Evolutionary conservation across 768 basidiomycete genomes (phyloP).

Genomic region (Polyporus arcularius): DNA sequence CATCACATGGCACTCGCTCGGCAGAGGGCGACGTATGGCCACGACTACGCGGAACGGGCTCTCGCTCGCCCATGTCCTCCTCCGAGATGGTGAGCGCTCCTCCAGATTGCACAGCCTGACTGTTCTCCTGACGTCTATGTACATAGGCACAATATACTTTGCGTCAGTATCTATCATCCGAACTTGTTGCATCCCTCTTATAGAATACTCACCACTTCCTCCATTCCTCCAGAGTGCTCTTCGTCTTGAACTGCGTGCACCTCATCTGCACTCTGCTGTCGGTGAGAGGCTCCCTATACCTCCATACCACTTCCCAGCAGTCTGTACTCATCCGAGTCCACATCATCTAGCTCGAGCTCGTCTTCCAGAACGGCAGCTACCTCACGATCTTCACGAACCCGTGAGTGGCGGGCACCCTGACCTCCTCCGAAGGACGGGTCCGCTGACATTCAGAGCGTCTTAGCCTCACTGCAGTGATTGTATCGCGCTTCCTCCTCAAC

Average conservation of each 20-base stretch:
- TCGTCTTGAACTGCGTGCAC: constrained; percentile 5
- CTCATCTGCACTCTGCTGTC: constrained; percentile 9
- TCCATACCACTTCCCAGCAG: no score
- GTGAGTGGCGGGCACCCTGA: neutral
- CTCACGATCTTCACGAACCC: constrained; percentile 13
- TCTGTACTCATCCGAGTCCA: no score
- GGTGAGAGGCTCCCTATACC: neutral
- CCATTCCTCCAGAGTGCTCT: neutral
- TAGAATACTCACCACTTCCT: no score
- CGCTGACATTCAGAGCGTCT: neutral
- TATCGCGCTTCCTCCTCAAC: constrained; percentile 12
- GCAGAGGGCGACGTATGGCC: neutral
- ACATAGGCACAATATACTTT: constrained; percentile 8
- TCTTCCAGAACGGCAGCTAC: constrained; percentile 2
- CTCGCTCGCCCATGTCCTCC: neutral
- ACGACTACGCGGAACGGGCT: neutral
- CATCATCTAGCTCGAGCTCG: neutral
- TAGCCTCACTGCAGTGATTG: constrained; percentile 11
- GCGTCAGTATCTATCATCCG: neutral
- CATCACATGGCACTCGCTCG: constrained; percentile 5
- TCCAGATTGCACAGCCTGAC: neutral
- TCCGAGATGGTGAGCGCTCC: constrained; percentile 1
- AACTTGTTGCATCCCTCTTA: no score
- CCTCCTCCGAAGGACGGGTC: no score
- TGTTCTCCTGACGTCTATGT: no score